Evolutionary conservation across 352 stramenopile species (phyloP).

Genomic region (Phytophthora fragariae): DNA sequence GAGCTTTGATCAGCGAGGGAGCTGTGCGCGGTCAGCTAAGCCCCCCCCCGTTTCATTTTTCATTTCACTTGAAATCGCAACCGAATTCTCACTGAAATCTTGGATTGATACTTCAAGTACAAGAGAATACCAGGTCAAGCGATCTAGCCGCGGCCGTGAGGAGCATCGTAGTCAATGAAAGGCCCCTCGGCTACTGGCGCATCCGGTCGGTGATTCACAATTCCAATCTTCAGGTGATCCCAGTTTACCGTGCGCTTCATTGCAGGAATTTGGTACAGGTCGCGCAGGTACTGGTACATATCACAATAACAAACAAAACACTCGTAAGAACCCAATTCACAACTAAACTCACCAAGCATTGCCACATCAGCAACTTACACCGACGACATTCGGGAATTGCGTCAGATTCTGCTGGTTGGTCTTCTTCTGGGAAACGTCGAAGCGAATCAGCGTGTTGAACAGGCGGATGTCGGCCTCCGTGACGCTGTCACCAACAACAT

Average conservation of each 20-base stretch:
- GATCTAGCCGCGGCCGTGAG: background rate
- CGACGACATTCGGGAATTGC: background rate
- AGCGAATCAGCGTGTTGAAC: background rate
- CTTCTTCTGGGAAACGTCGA: background rate
- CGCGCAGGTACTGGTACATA: background rate
- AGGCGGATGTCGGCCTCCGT: background rate
- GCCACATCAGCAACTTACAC: background rate
- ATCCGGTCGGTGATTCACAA: background rate
- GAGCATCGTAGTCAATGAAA: background rate
- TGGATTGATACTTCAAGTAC: no score
- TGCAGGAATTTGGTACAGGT: background rate
- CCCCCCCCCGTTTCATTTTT: no score
- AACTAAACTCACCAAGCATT: no score
- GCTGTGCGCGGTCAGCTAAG: no score
- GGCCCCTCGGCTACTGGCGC: background rate
- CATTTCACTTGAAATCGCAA: no score
- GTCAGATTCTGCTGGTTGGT: background rate
- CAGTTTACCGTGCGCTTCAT: background rate
- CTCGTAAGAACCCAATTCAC: background rate
- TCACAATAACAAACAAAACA: no score
- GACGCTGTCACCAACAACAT: background rate
- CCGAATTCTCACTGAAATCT: no score
- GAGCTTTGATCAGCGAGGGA: no score
- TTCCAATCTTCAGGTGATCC: background rate
- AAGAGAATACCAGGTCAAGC: no score